A percentile compares a stretch with the other conserved stretches of the same genome.
phyloP scores from a whole-genome alignment of 352 stramenopile species.

The Elongisporangium anandrum region DNA sequence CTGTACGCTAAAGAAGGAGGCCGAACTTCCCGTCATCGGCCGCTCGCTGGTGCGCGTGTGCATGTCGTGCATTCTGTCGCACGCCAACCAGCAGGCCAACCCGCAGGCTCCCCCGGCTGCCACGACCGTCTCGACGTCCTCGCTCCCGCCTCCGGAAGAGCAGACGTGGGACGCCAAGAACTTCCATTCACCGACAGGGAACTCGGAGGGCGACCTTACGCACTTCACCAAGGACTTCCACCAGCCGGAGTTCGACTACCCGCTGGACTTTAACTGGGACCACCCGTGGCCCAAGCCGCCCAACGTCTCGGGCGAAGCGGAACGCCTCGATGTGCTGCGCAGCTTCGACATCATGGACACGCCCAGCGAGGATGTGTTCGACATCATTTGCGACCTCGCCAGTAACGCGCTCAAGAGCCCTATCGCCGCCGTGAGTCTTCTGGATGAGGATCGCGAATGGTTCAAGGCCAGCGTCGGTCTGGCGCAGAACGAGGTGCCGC shows the following conservation, averaged over 20 bases:
- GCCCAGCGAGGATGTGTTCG: slow-evolving; percentile 81
- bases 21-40: slow-evolving; percentile 79
- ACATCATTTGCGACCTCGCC: slow-evolving; percentile 86
- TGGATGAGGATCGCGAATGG: slow-evolving; percentile 85
- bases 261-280: slow-evolving; percentile 86
- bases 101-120: slow-evolving; percentile 46
- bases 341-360: slow-evolving; percentile 88
- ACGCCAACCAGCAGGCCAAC: slow-evolving; percentile 75
- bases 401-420: slow-evolving; percentile 85
- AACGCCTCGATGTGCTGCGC: slow-evolving; percentile 74
- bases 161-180: slow-evolving; percentile 74
- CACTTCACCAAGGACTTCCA: slow-evolving; percentile 78
- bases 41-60: slow-evolving; percentile 82
- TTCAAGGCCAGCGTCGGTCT: slow-evolving; percentile 85
- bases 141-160: slow-evolving; percentile 38
- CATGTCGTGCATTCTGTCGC: slow-evolving; percentile 88
- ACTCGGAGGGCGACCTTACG: slow-evolving; percentile 72
- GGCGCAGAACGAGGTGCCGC: slow-evolving; percentile 83
- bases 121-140: slow-evolving; percentile 34
- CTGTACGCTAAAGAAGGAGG: slow-evolving; percentile 85
- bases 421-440: slow-evolving; percentile 78
- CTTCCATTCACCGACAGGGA: slow-evolving; percentile 76
- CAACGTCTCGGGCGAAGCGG: slow-evolving; percentile 54
- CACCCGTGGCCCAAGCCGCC: slow-evolving; percentile 85
- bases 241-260: slow-evolving; percentile 81